Evolutionary conservation across 2,329 filamentous ascomycete species (phyloP).

Genomic region (Leptographium galeiforme): DNA sequence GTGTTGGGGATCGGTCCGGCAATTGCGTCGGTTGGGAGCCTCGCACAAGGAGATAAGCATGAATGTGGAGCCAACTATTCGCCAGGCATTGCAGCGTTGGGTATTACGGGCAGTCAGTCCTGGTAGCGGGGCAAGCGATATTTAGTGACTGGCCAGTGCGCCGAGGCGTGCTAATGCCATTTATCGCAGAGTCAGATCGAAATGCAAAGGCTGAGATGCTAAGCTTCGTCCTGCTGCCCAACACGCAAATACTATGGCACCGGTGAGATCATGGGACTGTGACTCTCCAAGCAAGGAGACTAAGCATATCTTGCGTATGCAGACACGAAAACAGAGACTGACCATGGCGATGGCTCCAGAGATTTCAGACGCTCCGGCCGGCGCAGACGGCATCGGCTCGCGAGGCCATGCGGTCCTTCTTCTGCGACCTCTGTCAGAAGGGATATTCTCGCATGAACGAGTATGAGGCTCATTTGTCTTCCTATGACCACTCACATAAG

Average conservation of each 20-base stretch:
- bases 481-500: conserved; percentile 92
- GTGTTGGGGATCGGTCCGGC: background rate
- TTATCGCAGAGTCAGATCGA: too few relatives aligned
- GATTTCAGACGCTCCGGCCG: conserved; percentile 43
- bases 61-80: conserved; percentile 16
- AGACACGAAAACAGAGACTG: background rate
- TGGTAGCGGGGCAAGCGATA: background rate
- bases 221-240: too few relatives aligned
- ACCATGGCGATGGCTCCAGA: conserved; percentile 18
- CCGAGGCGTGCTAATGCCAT: background rate
- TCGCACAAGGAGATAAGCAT: background rate
- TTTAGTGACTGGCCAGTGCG: background rate
- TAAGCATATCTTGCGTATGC: too few relatives aligned
- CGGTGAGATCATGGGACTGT: too few relatives aligned
- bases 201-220: background rate
- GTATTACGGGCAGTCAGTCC: too few relatives aligned
- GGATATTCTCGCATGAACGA: conserved; percentile 93
- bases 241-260: too few relatives aligned
- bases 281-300: too few relatives aligned
- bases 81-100: background rate
- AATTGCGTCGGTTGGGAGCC: background rate
- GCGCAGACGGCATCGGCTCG: conserved; percentile 52
- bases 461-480: conserved; percentile 85
- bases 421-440: conserved; percentile 80
- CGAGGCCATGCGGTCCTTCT: conserved; percentile 67